A percentile compares a stretch with the other conserved stretches of the same genome.
Evolutionary conservation across 2,329 filamentous ascomycete species (phyloP).

Genomic region (Cladorrhinum sp.): DNA sequence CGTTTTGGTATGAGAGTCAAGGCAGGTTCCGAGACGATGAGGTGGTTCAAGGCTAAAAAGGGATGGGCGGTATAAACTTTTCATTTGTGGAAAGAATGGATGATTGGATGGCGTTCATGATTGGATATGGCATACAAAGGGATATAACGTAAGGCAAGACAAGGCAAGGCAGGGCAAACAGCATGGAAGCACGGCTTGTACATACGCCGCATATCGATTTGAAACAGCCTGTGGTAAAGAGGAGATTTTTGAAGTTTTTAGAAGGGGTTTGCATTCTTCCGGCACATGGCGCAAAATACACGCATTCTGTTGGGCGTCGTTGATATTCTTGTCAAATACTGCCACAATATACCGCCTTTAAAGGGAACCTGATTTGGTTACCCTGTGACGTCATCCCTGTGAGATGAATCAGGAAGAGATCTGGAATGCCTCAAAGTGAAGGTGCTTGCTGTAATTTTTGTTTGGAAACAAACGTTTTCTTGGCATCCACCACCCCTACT

Average conservation of each 20-base stretch:
- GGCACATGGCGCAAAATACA: not conserved
- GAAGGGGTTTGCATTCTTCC: not conserved
- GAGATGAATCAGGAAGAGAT: not conserved
- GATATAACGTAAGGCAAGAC: no score
- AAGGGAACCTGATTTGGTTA: not conserved
- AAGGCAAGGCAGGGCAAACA: not conserved
- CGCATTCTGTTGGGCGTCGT: no score
- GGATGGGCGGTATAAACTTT: conserved; percentile 22
- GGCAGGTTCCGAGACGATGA: conserved; percentile 64
- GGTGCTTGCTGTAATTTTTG: not conserved
- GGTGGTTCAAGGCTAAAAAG: conserved; percentile 41
- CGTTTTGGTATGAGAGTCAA: conserved; percentile 71
- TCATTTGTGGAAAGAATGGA: not conserved
- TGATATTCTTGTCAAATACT: not conserved
- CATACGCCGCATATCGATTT: not conserved
- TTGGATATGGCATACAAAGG: not conserved
- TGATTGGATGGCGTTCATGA: not conserved
- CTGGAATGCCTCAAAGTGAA: not conserved
- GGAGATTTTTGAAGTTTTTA: not conserved
- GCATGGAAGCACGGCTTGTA: not conserved
- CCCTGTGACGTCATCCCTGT: not conserved
- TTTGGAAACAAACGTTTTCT: not conserved
- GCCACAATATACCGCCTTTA: not conserved
- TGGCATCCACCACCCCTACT: not conserved
- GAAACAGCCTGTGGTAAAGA: not conserved